Evolutionary conservation across 2,329 filamentous ascomycete species (phyloP), one percentile per base, ranked within the genome.

Genomic region (Coleophoma cylindrospora): DNA sequence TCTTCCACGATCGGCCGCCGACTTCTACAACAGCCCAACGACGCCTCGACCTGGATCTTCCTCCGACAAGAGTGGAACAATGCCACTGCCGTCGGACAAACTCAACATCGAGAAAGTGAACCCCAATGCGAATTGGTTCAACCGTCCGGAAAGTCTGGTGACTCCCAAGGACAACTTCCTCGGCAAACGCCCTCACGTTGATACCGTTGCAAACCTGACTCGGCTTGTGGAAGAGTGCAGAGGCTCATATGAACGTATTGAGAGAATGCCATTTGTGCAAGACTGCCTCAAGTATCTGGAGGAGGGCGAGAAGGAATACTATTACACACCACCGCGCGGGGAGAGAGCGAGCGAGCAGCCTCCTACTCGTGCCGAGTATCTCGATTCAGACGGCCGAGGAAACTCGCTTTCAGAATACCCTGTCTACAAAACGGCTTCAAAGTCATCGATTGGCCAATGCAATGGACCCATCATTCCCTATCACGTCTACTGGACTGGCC

Each of bases 401-500:
- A 66, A 65, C 47, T 58, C 61, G n/a, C 61, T 68, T 7, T 59
- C 54, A 8, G 50, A 53, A 41, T 65, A 64, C 45, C 64, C 66
- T 9, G 40, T 53, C 4, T 64, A 65, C n/a, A 64, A 71, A 6
- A 48, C 66, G 2, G 63, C 70, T 3, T 67, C 73, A 15, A 71
- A 70, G 45, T 57, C 65, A 2, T 67, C 61, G 10, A 68, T 73
- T 36, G 76, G 75, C n/a, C 68, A 70, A 22, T 80, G 77, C 54
- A 68, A 75, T 40, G 77, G 77, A 2, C 75, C 76, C n/a, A 75
- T 79, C 54, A 70, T 79, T 32, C 75, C 75, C 4, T 79, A 75
- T 47, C 77, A 80, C 56, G 71, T 74, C 27, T 80, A 79, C 69
- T 80, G 77, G 77, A 77, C 75, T 8, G 77, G 77, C 3, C 73